Percentiles rank a stretch among this genome's conserved stretches.
Conservation (phyloP, 352 stramenopile species). For the Phytopythium kandeliae region DNA sequence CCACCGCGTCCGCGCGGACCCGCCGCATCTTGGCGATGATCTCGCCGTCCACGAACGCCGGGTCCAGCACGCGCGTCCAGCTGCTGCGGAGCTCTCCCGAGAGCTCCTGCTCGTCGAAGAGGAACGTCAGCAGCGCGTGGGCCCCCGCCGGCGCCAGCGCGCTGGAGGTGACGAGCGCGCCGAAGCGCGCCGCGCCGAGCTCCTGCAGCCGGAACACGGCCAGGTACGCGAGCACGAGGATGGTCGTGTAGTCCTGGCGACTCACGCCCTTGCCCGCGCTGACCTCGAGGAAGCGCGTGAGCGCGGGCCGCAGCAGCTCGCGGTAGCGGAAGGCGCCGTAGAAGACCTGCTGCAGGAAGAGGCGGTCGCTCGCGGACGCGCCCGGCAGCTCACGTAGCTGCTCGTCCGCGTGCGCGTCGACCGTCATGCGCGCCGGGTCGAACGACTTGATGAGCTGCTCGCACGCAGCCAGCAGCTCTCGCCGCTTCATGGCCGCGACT, state of each 20-base stretch:
- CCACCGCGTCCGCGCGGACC: slow-evolving; percentile 24
- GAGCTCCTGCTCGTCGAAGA: slow-evolving; percentile 70
- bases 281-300: slow-evolving; percentile 83
- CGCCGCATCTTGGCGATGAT: slow-evolving; percentile 61
- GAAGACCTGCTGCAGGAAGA: slow-evolving; percentile 86
- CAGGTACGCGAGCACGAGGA: slow-evolving; percentile 88
- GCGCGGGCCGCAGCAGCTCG: slow-evolving; percentile 66
- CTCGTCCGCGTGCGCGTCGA: slow-evolving; percentile 74
- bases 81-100: slow-evolving; percentile 63
- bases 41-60: slow-evolving; percentile 76
- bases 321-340: slow-evolving; percentile 90
- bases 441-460: slow-evolving; percentile 78
- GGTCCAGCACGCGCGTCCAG: slow-evolving; percentile 81
- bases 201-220: slow-evolving; percentile 88
- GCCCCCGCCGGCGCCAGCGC: slow-evolving; percentile 82
- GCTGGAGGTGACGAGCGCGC: slow-evolving; percentile 31
- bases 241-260: slow-evolving; percentile 88
- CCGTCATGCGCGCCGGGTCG: slow-evolving; percentile 61
- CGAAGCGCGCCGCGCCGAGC: slow-evolving; percentile 65
- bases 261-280: slow-evolving; percentile 13
- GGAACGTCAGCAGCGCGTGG: slow-evolving; percentile 80
- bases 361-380: slow-evolving; percentile 30
- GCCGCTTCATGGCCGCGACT: slow-evolving; percentile 55
- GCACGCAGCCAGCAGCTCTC: slow-evolving; percentile 56
- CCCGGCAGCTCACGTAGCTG: slow-evolving; percentile 31